Evolutionary conservation across 1,139 yeast genomes (phyloP).

Genomic region (Candida sanyaensis): DNA sequence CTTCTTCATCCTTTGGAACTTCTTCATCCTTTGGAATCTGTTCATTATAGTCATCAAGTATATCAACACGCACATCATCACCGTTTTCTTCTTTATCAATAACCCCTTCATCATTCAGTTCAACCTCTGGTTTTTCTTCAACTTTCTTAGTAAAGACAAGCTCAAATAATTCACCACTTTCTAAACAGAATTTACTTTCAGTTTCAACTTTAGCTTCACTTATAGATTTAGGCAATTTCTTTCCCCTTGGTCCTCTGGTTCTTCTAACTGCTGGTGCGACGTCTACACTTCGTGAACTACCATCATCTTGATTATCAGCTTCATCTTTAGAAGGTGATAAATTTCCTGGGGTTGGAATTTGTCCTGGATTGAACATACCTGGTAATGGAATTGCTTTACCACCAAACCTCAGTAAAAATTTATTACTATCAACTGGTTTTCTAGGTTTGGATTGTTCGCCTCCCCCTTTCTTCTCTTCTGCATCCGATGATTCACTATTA

Average conservation of each 20-base stretch:
- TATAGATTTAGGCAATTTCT: conserved; percentile 69
- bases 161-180: conserved; percentile 42
- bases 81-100: background rate
- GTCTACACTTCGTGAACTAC: conserved; percentile 4
- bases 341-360: conserved; percentile 13
- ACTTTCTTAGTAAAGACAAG: conserved; percentile 14
- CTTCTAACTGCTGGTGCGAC: conserved; percentile 36
- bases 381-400: conserved; percentile 60
- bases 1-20: too few relatives aligned
- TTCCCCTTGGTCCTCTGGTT: conserved; percentile 76
- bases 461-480: background rate
- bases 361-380: conserved; percentile 52
- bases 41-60: too few relatives aligned
- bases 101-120: background rate
- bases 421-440: background rate
- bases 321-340: conserved; percentile 2
- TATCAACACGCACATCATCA: background rate
- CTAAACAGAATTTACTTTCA: conserved; percentile 29
- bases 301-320: conserved; percentile 6
- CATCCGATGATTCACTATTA: background rate
- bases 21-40: too few relatives aligned
- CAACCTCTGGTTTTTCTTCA: conserved; percentile 1
- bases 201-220: conserved; percentile 44
- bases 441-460: background rate
- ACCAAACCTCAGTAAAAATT: conserved; percentile 36